Evolutionary conservation across 345 rosid genomes (phyloP).

Genomic region (Linum tenue): DNA sequence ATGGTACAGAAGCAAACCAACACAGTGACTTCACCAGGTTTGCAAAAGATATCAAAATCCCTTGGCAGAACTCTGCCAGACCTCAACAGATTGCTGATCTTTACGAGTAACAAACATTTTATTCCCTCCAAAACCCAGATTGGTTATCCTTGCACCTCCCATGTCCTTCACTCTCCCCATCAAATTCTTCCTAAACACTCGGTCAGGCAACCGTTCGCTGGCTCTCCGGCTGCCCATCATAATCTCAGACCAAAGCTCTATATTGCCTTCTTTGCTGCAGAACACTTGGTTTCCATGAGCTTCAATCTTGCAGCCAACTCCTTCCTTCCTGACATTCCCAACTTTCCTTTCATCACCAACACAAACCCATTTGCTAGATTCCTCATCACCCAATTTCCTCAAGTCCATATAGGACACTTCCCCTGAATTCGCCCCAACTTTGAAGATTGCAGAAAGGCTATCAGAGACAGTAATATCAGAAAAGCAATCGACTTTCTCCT

Average conservation of each 20-base stretch:
- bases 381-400: constrained; percentile 41
- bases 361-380: constrained; percentile 44
- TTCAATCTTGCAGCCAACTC: constrained; percentile 66
- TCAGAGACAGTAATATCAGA: constrained; percentile 71
- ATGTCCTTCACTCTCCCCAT: constrained; percentile 46
- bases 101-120: constrained; percentile 67
- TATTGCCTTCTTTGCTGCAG: constrained; percentile 52
- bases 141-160: constrained; percentile 52
- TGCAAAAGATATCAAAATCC: constrained; percentile 11
- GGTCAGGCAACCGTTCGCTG: constrained; percentile 28
- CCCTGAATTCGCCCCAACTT: constrained; percentile 69
- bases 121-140: constrained; percentile 72
- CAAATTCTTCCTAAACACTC: constrained; percentile 65
- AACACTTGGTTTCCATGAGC: constrained; percentile 74
- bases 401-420: constrained; percentile 57
- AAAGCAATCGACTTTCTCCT: constrained; percentile 77
- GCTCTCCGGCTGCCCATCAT: constrained; percentile 29
- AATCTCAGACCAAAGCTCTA: constrained; percentile 84
- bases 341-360: constrained; percentile 49
- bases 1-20: too few relatives aligned
- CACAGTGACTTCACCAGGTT: too few relatives aligned
- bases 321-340: constrained; percentile 63
- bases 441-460: constrained; percentile 50
- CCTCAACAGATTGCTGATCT: constrained; percentile 67
- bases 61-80: constrained; percentile 61